Base-by-base conservation (phyloP, 768 basidiomycete species). In the Agaricus blazei region DNA sequence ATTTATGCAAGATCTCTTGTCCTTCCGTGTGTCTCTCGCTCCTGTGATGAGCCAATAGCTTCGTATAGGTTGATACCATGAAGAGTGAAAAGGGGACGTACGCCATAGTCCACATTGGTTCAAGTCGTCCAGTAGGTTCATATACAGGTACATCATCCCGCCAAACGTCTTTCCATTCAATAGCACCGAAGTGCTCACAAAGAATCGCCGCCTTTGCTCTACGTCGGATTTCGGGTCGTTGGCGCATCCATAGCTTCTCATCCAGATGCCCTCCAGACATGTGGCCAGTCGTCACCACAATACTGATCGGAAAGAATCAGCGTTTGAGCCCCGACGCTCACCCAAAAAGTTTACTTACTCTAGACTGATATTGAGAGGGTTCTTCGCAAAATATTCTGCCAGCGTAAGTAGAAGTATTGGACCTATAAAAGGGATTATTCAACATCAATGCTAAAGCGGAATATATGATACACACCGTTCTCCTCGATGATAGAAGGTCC, bases 61-160 rank as follows among this genome's bases (percentile, higher is more conserved):
- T 11, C 8, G 34, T 28, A 28, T 12, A 14, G n/a, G 26, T 4
- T 51, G 8, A 2, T 43, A n/a, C 4, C 11, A 51, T 8, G n/a
- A 9, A 4, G 14, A 44, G 23, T 11, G 23, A 15, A 55, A 36
- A 48, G 12, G 31, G 36, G 23, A 63, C 62, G 9, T 60, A 68
- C 66, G 59, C 67, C 66, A 67, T 67, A 3, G 68, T 69, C 68
- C 68, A 69, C 68, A 69, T 69, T 14, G 68, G 68, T 51, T 69
- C 68, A 27, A 62, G 43, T 28, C 43, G 57, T 11, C 68, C 68
- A 0, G 66, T 69, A 9, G 68, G 37, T 41, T 61, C 51, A 57
- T 64, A 69, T 36, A 64, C 62, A 0, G 63, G 63, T 36, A 59
- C 51, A 1, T 63, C 65, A 9, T 47, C 52, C 3, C 36, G 50